Evolutionary conservation across 306 rosid species (phyloP).

Genomic region (Trichosanthes cucumerina): DNA sequence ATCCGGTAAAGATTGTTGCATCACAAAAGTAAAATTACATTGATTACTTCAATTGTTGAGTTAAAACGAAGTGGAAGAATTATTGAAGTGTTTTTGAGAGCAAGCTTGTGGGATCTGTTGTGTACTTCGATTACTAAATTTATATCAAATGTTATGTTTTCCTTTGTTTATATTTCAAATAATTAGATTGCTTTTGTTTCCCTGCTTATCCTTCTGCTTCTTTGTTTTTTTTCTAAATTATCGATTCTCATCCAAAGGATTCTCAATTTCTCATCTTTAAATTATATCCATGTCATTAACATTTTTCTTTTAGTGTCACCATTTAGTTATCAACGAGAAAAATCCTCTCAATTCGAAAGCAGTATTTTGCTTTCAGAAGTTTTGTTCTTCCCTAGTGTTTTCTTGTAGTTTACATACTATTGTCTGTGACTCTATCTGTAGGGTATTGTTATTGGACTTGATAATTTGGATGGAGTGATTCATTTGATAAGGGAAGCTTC

Average conservation of each 20-base stretch:
- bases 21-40: neutral
- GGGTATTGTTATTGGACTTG: conserved; percentile 88
- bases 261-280: neutral
- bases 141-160: neutral
- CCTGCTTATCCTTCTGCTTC: neutral
- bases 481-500: conserved; percentile 54
- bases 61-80: neutral
- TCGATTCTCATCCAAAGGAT: neutral
- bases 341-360: neutral
- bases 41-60: neutral
- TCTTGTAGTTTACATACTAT: conserved; percentile 11
- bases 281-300: neutral
- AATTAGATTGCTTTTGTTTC: neutral
- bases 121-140: neutral
- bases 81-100: neutral
- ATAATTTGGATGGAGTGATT: conserved; percentile 77
- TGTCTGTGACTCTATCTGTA: conserved; percentile 9
- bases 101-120: neutral
- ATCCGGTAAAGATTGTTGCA: neutral
- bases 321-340: neutral
- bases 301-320: neutral
- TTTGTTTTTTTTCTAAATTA: neutral
- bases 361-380: neutral
- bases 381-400: neutral
- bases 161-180: neutral